Conservation (phyloP, 345 rosid species). For the Populus ilicifolia region DNA sequence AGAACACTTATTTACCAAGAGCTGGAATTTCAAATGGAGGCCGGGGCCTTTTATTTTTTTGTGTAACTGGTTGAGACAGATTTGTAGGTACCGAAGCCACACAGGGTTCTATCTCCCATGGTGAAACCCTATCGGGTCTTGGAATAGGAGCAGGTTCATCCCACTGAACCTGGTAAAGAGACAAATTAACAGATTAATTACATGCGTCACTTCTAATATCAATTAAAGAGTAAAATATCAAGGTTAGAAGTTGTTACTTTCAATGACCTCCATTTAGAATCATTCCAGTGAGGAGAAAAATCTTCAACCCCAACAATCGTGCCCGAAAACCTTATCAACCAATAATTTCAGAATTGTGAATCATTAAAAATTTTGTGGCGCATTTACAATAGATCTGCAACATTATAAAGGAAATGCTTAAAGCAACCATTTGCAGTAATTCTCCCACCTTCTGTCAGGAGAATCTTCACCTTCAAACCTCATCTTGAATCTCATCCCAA, state of each 20-base stretch:
- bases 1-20: constrained; percentile 28
- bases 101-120: constrained; percentile 91
- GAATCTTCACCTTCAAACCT: constrained; percentile 89
- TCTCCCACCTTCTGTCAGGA: constrained; percentile 74
- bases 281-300: constrained; percentile 72
- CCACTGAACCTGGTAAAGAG: constrained; percentile 70
- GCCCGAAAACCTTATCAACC: constrained; percentile 68
- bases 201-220: background rate
- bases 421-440: background rate
- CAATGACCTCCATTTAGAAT: constrained; percentile 80
- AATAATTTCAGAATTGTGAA: background rate
- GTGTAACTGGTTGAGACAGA: constrained; percentile 36
- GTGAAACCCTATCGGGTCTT: constrained; percentile 87
- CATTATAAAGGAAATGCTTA: background rate
- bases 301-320: constrained; percentile 82
- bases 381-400: background rate
- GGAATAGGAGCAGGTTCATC: constrained; percentile 79
- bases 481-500: constrained; percentile 91
- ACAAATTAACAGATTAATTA: background rate
- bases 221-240: background rate
- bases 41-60: constrained; percentile 79
- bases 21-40: constrained; percentile 42
- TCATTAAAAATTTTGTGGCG: background rate
- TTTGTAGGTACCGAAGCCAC: constrained; percentile 39
- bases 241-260: constrained; percentile 42